phyloP scores from a whole-genome alignment of 1,139 yeast genomes.

The Magnusiomyces starmeri region DNA sequence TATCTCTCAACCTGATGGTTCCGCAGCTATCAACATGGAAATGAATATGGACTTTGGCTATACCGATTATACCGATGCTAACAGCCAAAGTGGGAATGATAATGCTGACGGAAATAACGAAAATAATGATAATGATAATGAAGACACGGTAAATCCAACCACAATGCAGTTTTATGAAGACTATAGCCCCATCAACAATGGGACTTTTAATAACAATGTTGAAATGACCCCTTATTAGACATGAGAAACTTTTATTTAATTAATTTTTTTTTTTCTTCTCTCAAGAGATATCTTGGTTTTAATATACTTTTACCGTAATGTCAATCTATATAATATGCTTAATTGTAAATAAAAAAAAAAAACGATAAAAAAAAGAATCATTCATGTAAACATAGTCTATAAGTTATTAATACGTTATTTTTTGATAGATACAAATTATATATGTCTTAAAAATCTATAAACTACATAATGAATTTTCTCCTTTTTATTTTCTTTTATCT shows the following conservation, averaged over 20 bases:
- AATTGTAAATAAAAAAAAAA: no score
- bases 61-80: neutral
- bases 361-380: no score
- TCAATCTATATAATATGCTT: no score
- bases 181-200: neutral
- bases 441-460: no score
- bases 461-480: neutral
- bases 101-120: neutral
- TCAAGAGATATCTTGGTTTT: neutral
- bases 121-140: neutral
- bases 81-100: neutral
- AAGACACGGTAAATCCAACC: neutral
- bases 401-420: no score
- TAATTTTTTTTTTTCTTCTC: neutral
- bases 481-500: neutral
- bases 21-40: neutral
- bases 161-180: neutral
- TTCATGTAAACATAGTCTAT: no score
- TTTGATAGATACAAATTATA: no score
- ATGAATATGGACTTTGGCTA: neutral
- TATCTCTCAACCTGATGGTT: neutral
- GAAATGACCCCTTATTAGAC: neutral
- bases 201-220: neutral
- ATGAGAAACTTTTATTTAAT: no score
- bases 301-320: neutral